Conservation (phyloP, 805 yeast species). For the Saccharomycopsis fibuligera region DNA sequence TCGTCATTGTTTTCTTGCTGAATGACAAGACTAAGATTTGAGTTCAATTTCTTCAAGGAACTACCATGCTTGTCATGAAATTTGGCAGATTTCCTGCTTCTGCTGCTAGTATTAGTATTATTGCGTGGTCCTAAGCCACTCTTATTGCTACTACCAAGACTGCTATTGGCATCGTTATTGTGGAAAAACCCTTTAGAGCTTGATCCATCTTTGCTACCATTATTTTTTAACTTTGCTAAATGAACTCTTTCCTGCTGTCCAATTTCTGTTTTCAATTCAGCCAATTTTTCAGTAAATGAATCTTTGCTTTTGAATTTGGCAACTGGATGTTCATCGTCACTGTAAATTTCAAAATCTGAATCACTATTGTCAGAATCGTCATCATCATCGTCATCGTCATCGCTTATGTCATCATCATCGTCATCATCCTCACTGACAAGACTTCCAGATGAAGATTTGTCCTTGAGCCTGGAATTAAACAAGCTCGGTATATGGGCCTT, state of each 20-base stretch:
- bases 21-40: neutral
- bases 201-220: neutral
- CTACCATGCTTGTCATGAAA: neutral
- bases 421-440: slow-evolving; percentile 7
- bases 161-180: neutral
- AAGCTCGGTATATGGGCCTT: neutral
- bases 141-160: neutral
- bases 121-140: neutral
- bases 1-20: neutral
- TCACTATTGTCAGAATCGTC: slow-evolving; percentile 3
- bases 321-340: slow-evolving; percentile 13
- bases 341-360: slow-evolving; percentile 5
- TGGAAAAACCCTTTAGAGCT: too few relatives aligned
- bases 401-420: neutral
- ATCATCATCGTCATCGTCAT: slow-evolving; percentile 1
- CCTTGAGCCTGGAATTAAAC: neutral
- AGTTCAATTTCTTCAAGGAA: neutral
- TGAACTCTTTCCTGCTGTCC: slow-evolving; percentile 4
- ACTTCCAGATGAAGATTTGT: slow-evolving; percentile 8
- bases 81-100: neutral
- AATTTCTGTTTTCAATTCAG: slow-evolving; percentile 11
- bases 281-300: slow-evolving; percentile 18
- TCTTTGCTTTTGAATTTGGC: slow-evolving; percentile 16
- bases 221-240: too few relatives aligned
- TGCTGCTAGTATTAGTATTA: neutral